Evolutionary conservation across 352 stramenopile genomes (phyloP), one percentile per base, ranked within the genome.

Genomic region (Globisporangium mamillatum): DNA sequence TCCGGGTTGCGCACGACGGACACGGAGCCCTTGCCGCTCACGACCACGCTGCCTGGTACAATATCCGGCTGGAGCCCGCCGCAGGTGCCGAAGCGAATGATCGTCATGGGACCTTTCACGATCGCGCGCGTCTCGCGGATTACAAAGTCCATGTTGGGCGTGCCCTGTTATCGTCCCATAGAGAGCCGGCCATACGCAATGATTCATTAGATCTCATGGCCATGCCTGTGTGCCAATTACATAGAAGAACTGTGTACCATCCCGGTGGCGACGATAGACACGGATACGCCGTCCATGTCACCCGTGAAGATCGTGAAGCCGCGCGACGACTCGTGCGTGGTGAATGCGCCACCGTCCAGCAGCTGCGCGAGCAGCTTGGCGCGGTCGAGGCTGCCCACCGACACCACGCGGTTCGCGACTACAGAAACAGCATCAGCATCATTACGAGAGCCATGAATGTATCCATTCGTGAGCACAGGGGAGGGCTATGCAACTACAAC

Each of bases 61-160:
- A 86, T 60, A 20, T 86, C 68, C 29, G 71, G 41, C 24, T 64
- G 61, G 52, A 91, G 65, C 24, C 70, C 76, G 12, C 82, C 84
- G 53, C 82, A 92, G 4, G 80, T 89, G 5, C 84, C 84, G 57
- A 91, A 84, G 60, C 84, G 84, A 27, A 89, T 68, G 56, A 92
- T 88, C 22, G 38, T 73, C 72, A 92, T 82, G 4, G 77, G 72
- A 0, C 82, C 82, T 10, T 74, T 52, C 3, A 88, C 76, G 25
- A 90, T 71, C 12, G 72, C 75, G 27, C 81, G 70, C n/a, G 75
- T 74, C 69, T 92, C 84, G 34, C 84, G 75, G 20, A 91, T 82
- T 22, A 90, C 70, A 68, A 92, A 92, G 68, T 92, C 84, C 82
- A 92, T 92, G 66, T 90, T 92, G 12, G 84, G 70, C 12, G 71